Percentiles rank a stretch among this genome's conserved stretches.
These are phyloP conservation scores for Calendula officinalis DNA, from an alignment of 129 eudicot genomes.

Conservation along the genomic window DNA sequence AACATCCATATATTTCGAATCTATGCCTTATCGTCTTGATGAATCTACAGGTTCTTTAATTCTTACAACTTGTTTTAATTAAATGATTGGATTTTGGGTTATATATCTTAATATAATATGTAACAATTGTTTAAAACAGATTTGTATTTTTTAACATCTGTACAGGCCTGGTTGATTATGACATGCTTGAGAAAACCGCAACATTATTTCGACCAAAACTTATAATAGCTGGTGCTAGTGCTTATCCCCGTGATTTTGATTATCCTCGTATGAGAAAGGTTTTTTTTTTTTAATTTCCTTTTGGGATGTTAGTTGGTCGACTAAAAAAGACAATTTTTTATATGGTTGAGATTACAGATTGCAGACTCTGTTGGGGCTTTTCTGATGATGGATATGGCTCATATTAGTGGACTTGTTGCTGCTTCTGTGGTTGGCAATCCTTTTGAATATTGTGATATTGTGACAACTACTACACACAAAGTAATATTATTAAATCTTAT, in stretches of 20 bases:
- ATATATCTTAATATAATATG: background rate
- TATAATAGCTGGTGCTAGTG: conserved; percentile 99
- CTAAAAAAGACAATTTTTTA: conserved; percentile 7
- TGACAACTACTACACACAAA: conserved; percentile 98
- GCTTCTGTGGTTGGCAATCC: conserved; percentile 92
- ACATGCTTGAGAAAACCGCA: conserved; percentile 96
- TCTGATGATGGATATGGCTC: conserved; percentile 99
- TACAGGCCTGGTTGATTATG: conserved; percentile 89
- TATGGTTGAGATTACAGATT: conserved; percentile 46
- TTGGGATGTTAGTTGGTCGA: background rate
- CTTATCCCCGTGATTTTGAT: conserved; percentile 96
- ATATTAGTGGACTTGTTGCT: conserved; percentile 98
- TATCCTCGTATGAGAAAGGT: conserved; percentile 98
- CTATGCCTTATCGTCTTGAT: conserved; percentile 93
- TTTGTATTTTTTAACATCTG: background rate
- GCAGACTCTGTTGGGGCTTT: conserved; percentile 97
- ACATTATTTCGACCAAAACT: conserved; percentile 88
- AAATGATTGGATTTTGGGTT: too few relatives aligned
- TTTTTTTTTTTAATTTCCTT: conserved; percentile 16
- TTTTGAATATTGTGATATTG: conserved; percentile 93
- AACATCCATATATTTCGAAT: conserved; percentile 86
- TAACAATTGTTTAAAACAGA: background rate
- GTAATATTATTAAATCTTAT: conserved; percentile 32
- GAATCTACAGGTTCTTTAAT: conserved; percentile 65
- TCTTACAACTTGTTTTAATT: background rate